Evolutionary conservation across 352 stramenopile genomes (phyloP).

Genomic region (Phytophthora crassamura): DNA sequence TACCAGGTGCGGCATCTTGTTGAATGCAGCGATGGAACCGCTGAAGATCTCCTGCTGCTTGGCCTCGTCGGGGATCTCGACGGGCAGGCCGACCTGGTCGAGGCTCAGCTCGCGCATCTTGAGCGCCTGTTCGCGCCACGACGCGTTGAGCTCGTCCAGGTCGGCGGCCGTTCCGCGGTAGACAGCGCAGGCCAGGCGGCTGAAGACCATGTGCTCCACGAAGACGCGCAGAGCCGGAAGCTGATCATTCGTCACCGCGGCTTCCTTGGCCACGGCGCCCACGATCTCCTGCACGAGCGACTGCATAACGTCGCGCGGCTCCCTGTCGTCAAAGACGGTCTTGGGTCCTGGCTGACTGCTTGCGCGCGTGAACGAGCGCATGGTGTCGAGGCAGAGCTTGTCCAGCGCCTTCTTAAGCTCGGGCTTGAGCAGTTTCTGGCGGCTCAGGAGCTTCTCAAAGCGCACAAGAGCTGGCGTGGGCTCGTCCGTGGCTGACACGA

Average conservation of each 20-base stretch:
- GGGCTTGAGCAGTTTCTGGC: conserved; percentile 64
- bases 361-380: conserved; percentile 53
- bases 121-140: conserved; percentile 61
- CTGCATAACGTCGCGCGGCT: conserved; percentile 69
- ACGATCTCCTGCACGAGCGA: conserved; percentile 74
- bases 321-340: conserved; percentile 57
- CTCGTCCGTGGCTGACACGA: conserved; percentile 37
- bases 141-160: conserved; percentile 73
- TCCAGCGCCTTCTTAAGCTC: conserved; percentile 72
- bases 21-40: conserved; percentile 73
- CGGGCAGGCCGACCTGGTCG: conserved; percentile 61
- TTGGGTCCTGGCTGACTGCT: conserved; percentile 32
- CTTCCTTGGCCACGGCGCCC: conserved; percentile 53
- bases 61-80: conserved; percentile 34
- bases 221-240: conserved; percentile 49
- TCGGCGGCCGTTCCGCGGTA: conserved; percentile 61
- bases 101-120: conserved; percentile 55
- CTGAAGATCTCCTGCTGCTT: conserved; percentile 48
- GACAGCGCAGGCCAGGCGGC: conserved; percentile 67
- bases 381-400: conserved; percentile 66
- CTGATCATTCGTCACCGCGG: conserved; percentile 35
- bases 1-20: conserved; percentile 72
- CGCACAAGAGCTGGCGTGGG: conserved; percentile 55
- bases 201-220: conserved; percentile 83
- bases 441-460: conserved; percentile 77